Base-by-base conservation (phyloP, 306 rosid species). In the Quercus suber region DNA sequence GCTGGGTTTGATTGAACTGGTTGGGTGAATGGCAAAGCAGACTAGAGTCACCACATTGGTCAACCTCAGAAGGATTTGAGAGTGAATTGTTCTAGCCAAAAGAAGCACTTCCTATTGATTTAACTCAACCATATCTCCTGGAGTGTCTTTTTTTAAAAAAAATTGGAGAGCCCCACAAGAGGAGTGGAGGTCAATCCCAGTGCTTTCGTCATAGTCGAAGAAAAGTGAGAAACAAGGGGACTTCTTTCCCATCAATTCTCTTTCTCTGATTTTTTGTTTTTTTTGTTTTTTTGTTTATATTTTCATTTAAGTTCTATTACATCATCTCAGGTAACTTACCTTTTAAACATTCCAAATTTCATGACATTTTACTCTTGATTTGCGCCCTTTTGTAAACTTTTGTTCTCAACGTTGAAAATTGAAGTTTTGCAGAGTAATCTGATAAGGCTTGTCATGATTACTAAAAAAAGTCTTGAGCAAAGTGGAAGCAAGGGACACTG, bases 41-140 rank as follows among this genome's bases (percentile, higher is more conserved):
- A 88, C 81, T 78, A 78, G 86, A 82, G 88, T 78, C 65, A 76
- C 82, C 82, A 78, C 80, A 83, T 79, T 81, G 87, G 96, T 89
- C 94, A 94, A 92, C 96, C 93, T 89, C 73, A 88, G 88, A 88
- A 83, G 88, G 82, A 87, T 82, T 82, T 43, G 77, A 77, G 72
- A 83, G 73, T 85, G 88, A 82, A 87, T 89, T 88, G 88, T 84
- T 82, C 87, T 85, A 76, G 80, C 87, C 87, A 70, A 58, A 83
- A 86, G 86, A 86, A 80, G 82, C 88, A 82, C 73, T 89, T 67
- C 71, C 51, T 35, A 53, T 77, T 58, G 82, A 80, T 86, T 76
- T 43, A 77, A 79, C 82, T 74, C 79, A 78, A 69, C 49, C 86
- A 88, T 84, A 80, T 84, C 85, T 88, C 84, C 78, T 81, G 86